phyloP scores from a whole-genome alignment of 2,329 filamentous ascomycete species.

The Trichoderma koningii region DNA sequence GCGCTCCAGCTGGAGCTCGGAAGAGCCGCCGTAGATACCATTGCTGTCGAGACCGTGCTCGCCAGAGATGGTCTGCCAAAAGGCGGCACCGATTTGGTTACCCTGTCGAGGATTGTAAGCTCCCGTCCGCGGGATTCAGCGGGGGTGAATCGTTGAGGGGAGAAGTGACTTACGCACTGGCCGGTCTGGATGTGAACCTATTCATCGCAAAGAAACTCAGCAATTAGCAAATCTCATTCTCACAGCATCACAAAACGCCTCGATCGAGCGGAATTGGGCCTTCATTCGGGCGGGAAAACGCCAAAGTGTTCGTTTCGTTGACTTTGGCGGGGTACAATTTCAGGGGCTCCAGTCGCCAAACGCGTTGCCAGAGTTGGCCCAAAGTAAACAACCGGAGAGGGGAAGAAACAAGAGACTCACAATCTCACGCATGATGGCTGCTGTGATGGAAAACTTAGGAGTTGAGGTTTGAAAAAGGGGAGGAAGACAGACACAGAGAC shows the following conservation, averaged over 20 bases:
- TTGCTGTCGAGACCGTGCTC: constrained; percentile 97
- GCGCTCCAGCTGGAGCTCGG: constrained; percentile 98
- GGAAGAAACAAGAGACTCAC: constrained; percentile 49
- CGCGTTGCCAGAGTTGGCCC: constrained; percentile 42
- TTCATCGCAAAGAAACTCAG: constrained; percentile 51
- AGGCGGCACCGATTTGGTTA: constrained; percentile 99
- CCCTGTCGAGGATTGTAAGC: constrained; percentile 63
- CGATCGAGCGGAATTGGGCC: constrained; percentile 9
- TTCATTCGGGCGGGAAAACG: not conserved
- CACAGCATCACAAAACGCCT: not conserved
- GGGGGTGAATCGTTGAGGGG: constrained; percentile 13
- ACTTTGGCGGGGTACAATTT: constrained; percentile 40
- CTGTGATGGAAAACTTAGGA: constrained; percentile 32
- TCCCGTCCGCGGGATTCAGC: constrained; percentile 26
- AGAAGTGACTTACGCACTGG: constrained; percentile 76
- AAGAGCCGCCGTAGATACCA: constrained; percentile 98
- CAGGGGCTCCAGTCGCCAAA: constrained; percentile 41
- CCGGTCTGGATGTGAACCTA: constrained; percentile 99
- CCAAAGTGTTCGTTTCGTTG: not conserved
- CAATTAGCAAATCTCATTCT: constrained; percentile 54
- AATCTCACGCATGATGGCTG: constrained; percentile 67
- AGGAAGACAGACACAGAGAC: constrained; percentile 26
- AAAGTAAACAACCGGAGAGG: constrained; percentile 11
- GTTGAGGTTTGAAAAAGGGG: constrained; percentile 7
- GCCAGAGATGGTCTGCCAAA: constrained; percentile 90